These are phyloP conservation scores for Helotiales sp. DNA, from an alignment of 2,329 filamentous ascomycete species.

Conservation along the genomic window DNA sequence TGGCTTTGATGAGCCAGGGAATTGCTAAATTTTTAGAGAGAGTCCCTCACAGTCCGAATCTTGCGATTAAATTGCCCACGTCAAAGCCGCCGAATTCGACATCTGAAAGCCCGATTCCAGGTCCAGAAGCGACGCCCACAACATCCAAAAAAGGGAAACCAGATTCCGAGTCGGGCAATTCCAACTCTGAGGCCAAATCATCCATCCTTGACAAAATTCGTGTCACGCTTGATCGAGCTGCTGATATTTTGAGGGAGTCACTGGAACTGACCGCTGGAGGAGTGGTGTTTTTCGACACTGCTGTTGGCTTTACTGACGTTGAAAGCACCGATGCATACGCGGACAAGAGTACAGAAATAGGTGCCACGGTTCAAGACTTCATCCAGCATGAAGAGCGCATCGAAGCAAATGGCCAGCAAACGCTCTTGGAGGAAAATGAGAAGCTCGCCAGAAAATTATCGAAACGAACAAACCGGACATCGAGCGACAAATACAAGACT, in stretches of 20 bases:
- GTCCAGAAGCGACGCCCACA: not conserved
- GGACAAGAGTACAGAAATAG: slow-evolving; percentile 25
- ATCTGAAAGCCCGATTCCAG: not conserved
- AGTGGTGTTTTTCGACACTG: slow-evolving; percentile 39
- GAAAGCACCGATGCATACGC: slow-evolving; percentile 21
- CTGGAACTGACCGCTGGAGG: slow-evolving; percentile 39
- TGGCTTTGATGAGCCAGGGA: slow-evolving; percentile 34
- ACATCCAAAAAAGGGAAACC: not conserved
- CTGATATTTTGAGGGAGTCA: slow-evolving; percentile 39
- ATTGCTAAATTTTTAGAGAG: slow-evolving; percentile 35
- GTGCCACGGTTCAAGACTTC: slow-evolving; percentile 20
- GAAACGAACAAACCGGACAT: slow-evolving; percentile 25
- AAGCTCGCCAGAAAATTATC: slow-evolving; percentile 21
- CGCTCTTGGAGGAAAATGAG: not conserved
- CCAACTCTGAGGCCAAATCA: slow-evolving; percentile 5
- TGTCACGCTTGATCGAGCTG: slow-evolving; percentile 37
- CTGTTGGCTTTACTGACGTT: slow-evolving; percentile 31
- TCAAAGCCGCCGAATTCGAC: not conserved
- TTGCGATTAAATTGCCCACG: not conserved
- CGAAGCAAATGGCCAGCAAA: slow-evolving; percentile 1
- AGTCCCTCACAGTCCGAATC: slow-evolving; percentile 16
- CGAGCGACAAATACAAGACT: slow-evolving; percentile 31
- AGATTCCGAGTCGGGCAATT: not conserved
- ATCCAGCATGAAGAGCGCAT: slow-evolving; percentile 16
- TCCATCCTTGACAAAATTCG: slow-evolving; percentile 39